Evolutionary conservation across 176 grass and related monocot species (phyloP).

Genomic region (Oryza meridionalis): DNA sequence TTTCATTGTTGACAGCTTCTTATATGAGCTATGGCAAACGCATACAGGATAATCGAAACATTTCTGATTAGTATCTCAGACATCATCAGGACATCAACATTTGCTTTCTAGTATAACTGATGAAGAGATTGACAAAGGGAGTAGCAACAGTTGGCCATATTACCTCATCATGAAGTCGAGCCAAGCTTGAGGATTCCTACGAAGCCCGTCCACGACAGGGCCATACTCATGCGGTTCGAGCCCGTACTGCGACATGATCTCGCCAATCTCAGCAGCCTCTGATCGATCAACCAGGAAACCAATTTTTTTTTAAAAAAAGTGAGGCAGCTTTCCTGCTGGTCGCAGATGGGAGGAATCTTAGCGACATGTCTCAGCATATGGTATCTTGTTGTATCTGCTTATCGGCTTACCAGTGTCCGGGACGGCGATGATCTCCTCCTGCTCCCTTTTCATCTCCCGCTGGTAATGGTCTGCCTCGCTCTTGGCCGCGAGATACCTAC

Average conservation of each 20-base stretch:
- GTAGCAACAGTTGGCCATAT: conserved; percentile 25
- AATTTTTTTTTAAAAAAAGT: neutral
- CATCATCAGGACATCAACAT: neutral
- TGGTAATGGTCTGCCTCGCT: conserved; percentile 89
- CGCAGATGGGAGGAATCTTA: neutral
- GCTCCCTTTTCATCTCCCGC: conserved; percentile 72
- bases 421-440: conserved; percentile 76
- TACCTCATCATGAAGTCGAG: conserved; percentile 99
- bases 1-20: conserved; percentile 12
- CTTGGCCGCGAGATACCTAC: conserved; percentile 81
- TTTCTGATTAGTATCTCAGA: neutral
- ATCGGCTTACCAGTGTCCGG: conserved; percentile 70
- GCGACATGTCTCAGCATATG: neutral
- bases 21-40: neutral
- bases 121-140: neutral
- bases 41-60: neutral
- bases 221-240: conserved; percentile 70
- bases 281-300: conserved; percentile 22
- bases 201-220: conserved; percentile 66
- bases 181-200: conserved; percentile 83
- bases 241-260: conserved; percentile 79
- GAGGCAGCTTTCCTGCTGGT: neutral
- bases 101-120: neutral
- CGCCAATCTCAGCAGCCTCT: conserved; percentile 90
- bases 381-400: neutral